Base-by-base conservation (phyloP, 768 basidiomycete genomes). In the Amyloporia xantha region DNA sequence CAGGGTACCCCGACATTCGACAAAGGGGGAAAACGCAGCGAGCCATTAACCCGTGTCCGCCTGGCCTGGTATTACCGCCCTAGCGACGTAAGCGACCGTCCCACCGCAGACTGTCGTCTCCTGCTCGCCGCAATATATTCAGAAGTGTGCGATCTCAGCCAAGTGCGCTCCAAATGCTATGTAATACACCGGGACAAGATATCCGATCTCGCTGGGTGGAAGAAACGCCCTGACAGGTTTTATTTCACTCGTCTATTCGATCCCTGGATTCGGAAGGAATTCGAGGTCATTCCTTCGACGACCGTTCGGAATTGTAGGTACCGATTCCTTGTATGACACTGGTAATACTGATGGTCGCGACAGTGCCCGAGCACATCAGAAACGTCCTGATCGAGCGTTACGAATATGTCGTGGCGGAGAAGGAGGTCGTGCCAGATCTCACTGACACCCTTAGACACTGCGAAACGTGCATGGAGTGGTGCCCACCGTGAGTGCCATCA, bases 31-130 rank as follows among this genome's bases (percentile, higher is more conserved):
- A 78, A 78, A 57, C 79, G 78, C 60, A 81, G 80, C 59, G 82
- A 82, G 63, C 71, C 75, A 15, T 85, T 80, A 65, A 84, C 86
- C 57, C 86, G 90, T 62, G 92, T 92, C 56, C 83, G 93, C 44
- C 76, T 97, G 48, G 91, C 91, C 39, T 93, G 93, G 82, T 98
- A 94, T 72, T 96, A 97, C 72, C 89, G 95, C 56, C 92, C 92
- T 44, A 82, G 86, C 69, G 95, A 98, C 78, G 89, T 97, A 58
- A 90, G 85, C 64, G 91, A 92, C 72, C 86, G 94, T 50, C 79
- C 85, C 24, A 84, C 92, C 51, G 80, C 87, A 50, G 95, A 99
- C 72, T 86, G 86, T 57, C 86, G 96, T 54, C 76, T 96, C 40
- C 79, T 99, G 51, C 79, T 95, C 53, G 93, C 94, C 39, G 91